Conservation (phyloP, 1,284 basidiomycete genomes). For the Ganoderma resinaceum region DNA sequence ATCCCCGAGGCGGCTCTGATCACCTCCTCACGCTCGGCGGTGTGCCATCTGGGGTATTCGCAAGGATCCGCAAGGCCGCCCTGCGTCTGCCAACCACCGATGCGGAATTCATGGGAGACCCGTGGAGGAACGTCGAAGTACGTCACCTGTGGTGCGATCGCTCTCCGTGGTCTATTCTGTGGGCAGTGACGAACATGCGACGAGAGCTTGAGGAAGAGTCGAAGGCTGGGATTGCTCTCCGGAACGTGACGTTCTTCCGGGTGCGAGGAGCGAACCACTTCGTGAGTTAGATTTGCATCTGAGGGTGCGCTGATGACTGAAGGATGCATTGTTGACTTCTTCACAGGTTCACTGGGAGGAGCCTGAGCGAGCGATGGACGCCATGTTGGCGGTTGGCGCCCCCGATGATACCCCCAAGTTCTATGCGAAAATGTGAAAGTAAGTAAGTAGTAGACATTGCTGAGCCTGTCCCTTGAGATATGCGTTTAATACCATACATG, state of each 20-base stretch:
- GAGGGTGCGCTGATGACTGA: no score
- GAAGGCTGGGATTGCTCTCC: conserved; percentile 5
- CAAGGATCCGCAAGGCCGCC: neutral
- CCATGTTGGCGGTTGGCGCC: conserved; percentile 1
- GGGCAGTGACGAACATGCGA: neutral
- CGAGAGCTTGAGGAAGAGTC: neutral
- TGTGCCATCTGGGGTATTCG: neutral
- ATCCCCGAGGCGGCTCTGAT: conserved; percentile 1
- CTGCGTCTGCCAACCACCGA: neutral
- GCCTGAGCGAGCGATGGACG: conserved; percentile 3
- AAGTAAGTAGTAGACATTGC: no score
- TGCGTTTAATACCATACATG: no score
- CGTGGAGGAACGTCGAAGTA: conserved; percentile 20
- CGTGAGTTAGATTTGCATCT: neutral
- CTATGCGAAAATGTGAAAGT: neutral
- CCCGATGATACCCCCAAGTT: neutral
- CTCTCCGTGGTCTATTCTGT: conserved; percentile 20
- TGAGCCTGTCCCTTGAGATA: no score
- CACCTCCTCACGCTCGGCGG: neutral
- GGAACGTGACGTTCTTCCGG: neutral
- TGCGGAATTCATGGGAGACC: neutral
- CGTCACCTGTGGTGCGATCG: conserved; percentile 23
- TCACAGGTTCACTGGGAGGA: conserved; percentile 8
- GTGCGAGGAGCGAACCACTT: conserved; percentile 7
- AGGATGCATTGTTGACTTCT: neutral